Conservation (phyloP, 2,329 filamentous ascomycete genomes). For the Colletotrichum echinochloae region DNA sequence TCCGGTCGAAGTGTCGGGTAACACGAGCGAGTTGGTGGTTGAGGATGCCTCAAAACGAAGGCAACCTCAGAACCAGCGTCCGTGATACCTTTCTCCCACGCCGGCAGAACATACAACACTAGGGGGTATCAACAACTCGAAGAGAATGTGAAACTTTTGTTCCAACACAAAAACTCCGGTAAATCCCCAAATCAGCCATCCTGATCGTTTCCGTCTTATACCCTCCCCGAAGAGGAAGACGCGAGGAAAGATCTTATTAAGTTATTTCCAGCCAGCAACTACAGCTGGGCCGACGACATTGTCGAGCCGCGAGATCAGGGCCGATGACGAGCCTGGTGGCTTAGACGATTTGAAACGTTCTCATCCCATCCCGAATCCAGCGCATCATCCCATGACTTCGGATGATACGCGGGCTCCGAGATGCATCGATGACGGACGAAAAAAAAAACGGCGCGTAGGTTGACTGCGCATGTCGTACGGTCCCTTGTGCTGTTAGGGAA, state of each 20-base stretch:
- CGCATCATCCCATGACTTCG: neutral
- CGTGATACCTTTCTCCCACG: neutral
- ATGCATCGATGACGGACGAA: neutral
- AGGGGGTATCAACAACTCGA: conserved; percentile 43
- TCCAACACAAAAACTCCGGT: conserved; percentile 39
- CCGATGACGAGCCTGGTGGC: neutral
- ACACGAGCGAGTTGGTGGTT: neutral
- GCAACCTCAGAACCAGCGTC: neutral
- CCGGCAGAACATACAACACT: conserved; percentile 35
- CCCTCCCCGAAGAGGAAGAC: neutral
- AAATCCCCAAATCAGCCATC: conserved; percentile 36
- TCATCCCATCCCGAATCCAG: conserved; percentile 6
- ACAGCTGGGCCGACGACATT: conserved; percentile 23
- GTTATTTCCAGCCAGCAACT: conserved; percentile 29
- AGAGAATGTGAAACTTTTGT: conserved; percentile 41
- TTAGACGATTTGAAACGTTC: neutral
- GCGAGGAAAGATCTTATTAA: conserved; percentile 26
- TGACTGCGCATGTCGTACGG: conserved; percentile 31
- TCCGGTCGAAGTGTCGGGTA: neutral
- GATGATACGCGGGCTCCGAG: neutral
- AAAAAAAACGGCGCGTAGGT: neutral
- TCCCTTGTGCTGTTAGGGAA: conserved; percentile 31
- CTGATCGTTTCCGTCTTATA: conserved; percentile 10
- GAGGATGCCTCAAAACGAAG: neutral
- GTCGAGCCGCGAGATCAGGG: neutral